Conservation (phyloP, 2,329 filamentous ascomycete genomes). For the Uncinocarpus reesii region DNA sequence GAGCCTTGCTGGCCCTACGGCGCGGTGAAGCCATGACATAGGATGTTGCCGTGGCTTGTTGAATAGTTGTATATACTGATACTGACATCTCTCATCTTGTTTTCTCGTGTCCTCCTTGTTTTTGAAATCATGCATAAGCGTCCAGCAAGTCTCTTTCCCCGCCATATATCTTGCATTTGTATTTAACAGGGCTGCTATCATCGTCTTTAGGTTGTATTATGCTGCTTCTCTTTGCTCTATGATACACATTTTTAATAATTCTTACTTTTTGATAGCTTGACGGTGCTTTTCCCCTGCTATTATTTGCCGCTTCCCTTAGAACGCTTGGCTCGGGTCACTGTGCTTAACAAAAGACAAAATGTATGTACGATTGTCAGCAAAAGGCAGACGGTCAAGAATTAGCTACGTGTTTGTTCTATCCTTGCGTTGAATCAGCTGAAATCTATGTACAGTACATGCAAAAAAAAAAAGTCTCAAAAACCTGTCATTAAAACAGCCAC, state of each 20-base stretch:
- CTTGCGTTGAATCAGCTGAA: not conserved
- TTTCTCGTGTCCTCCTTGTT: not conserved
- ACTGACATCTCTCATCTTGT: not conserved
- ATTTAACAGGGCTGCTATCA: not conserved
- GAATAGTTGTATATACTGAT: slow-evolving; percentile 1
- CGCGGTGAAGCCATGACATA: slow-evolving; percentile 55
- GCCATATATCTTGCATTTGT: not conserved
- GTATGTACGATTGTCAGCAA: not conserved
- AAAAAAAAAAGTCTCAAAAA: not conserved
- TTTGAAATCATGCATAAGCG: slow-evolving; percentile 6
- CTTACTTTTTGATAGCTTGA: not conserved
- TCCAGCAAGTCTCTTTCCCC: not conserved
- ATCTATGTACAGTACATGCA: slow-evolving; percentile 1
- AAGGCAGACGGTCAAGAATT: not conserved
- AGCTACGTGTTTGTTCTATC: not conserved
- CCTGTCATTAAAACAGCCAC: not conserved
- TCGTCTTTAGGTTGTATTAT: not conserved
- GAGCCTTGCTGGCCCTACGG: slow-evolving; percentile 76
- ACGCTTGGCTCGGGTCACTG: not conserved
- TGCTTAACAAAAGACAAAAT: not conserved
- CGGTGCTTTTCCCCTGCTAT: not conserved
- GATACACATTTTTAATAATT: slow-evolving; percentile 5
- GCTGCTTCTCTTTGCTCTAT: not conserved
- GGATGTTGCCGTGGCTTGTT: not conserved
- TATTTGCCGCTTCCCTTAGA: not conserved